phyloP scores from a whole-genome alignment of 163 green algal species.

The Volvox carteri region DNA sequence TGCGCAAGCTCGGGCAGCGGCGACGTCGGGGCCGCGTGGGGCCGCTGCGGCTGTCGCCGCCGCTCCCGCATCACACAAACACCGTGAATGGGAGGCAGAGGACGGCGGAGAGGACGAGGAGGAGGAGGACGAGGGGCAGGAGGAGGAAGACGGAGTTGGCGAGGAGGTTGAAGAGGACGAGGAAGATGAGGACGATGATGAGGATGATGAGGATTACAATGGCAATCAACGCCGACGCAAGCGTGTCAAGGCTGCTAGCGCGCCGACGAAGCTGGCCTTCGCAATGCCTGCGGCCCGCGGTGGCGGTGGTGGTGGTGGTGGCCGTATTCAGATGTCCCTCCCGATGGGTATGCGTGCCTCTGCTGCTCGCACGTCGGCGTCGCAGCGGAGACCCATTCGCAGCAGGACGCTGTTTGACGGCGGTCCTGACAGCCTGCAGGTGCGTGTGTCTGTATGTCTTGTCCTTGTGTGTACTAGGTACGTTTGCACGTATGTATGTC shows the following conservation, averaged over 20 bases:
- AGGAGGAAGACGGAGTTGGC: constrained; percentile 2
- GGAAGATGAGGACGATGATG: not conserved
- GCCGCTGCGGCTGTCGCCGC: not conserved
- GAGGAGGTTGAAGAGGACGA: constrained; percentile 26
- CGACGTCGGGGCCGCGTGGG: not conserved
- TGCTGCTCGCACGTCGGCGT: constrained; percentile 22
- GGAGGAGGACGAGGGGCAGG: not conserved
- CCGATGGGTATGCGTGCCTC: constrained; percentile 53
- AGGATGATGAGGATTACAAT: constrained; percentile 32
- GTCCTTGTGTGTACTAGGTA: not conserved
- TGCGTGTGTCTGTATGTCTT: constrained; percentile 34
- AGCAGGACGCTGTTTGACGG: constrained; percentile 87
- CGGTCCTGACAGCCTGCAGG: constrained; percentile 71
- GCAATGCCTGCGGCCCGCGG: not conserved
- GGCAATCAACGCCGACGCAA: not conserved
- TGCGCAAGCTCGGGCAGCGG: not conserved
- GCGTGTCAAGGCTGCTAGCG: not conserved
- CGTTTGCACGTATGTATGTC: too few relatives aligned
- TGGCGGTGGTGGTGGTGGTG: constrained; percentile 3
- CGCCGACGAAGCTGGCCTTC: not conserved
- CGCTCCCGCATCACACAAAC: not conserved
- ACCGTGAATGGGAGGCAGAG: not conserved
- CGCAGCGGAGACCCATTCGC: constrained; percentile 76
- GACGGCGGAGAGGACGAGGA: not conserved
- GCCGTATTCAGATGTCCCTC: constrained; percentile 76